A percentile compares a stretch with the other conserved stretches of the same genome.
Conservation (phyloP, 2,329 filamentous ascomycete genomes). For the Alternaria dauci region DNA sequence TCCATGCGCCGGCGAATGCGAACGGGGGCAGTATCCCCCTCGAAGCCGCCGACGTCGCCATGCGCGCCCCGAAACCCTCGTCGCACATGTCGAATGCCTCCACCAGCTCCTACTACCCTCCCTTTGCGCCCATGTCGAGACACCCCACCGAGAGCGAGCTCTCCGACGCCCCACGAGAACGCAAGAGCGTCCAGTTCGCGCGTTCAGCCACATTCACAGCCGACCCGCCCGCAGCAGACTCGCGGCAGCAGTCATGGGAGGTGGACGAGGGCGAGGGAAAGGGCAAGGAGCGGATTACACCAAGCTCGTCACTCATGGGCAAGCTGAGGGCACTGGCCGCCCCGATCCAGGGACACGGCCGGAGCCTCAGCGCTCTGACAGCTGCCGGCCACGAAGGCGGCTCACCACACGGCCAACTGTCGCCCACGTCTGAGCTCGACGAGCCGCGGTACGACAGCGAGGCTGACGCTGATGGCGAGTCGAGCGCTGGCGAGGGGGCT, state of each 20-base stretch:
- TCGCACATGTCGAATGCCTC: slow-evolving; percentile 37
- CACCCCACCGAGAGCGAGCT: slow-evolving; percentile 44
- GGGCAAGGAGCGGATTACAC: slow-evolving; percentile 55
- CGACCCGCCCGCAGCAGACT: slow-evolving; percentile 59
- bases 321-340: slow-evolving; percentile 78
- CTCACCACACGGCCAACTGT: slow-evolving; percentile 51
- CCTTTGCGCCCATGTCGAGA: slow-evolving; percentile 45
- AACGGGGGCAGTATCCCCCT: slow-evolving; percentile 30
- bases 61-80: slow-evolving; percentile 27
- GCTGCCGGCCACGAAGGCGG: slow-evolving; percentile 50
- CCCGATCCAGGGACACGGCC: slow-evolving; percentile 60
- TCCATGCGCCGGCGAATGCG: slow-evolving; percentile 33
- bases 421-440: slow-evolving; percentile 59
- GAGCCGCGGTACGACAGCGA: slow-evolving; percentile 68
- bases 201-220: slow-evolving; percentile 54
- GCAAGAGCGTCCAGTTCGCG: slow-evolving; percentile 80
- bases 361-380: slow-evolving; percentile 59
- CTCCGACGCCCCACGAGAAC: slow-evolving; percentile 50
- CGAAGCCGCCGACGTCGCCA: slow-evolving; percentile 25
- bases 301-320: slow-evolving; percentile 74
- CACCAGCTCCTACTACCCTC: slow-evolving; percentile 34
- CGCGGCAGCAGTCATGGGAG: slow-evolving; percentile 71
- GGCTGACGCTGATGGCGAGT: slow-evolving; percentile 80
- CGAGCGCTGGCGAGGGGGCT: slow-evolving; percentile 77
- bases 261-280: slow-evolving; percentile 69